phyloP scores from a whole-genome alignment of 768 basidiomycete species.

The Lactarius tabidus region DNA sequence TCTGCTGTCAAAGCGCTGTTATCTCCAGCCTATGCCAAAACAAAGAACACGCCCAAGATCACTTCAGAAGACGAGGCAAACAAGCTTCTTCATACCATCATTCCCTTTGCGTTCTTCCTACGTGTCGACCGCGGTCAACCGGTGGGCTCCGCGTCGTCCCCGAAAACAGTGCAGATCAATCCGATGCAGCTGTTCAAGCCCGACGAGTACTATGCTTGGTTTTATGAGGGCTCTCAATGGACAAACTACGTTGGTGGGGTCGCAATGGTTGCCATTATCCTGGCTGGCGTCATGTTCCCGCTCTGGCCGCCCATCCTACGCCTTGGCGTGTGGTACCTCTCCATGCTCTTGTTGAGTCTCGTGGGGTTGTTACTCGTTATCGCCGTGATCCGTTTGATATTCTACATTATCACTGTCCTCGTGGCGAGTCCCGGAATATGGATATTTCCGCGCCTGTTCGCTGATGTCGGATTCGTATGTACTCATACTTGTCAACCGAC shows the following conservation, averaged over 20 bases:
- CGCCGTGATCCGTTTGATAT: constrained; percentile 85
- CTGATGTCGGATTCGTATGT: constrained; percentile 97
- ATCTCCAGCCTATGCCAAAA: constrained; percentile 87
- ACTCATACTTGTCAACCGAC: background rate
- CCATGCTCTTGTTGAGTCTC: constrained; percentile 80
- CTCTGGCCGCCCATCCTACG: constrained; percentile 94
- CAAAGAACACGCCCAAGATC: constrained; percentile 72
- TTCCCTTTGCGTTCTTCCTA: constrained; percentile 88
- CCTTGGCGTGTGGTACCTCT: constrained; percentile 93
- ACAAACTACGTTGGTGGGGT: constrained; percentile 88
- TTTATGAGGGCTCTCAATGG: constrained; percentile 92
- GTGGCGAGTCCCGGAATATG: constrained; percentile 89
- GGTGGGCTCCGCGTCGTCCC: constrained; percentile 63
- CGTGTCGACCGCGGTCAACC: constrained; percentile 76
- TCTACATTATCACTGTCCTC: constrained; percentile 90
- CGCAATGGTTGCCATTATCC: constrained; percentile 88
- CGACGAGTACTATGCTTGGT: constrained; percentile 92
- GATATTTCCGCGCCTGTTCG: constrained; percentile 98
- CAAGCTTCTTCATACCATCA: constrained; percentile 59
- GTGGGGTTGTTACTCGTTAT: constrained; percentile 88
- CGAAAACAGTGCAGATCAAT: constrained; percentile 75
- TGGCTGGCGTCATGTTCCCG: constrained; percentile 98
- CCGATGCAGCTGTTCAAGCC: constrained; percentile 75
- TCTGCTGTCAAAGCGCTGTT: constrained; percentile 88
- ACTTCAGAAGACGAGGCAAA: constrained; percentile 73